Conservation (phyloP, 2,329 filamentous ascomycete species). For the Claviceps spartinae region DNA sequence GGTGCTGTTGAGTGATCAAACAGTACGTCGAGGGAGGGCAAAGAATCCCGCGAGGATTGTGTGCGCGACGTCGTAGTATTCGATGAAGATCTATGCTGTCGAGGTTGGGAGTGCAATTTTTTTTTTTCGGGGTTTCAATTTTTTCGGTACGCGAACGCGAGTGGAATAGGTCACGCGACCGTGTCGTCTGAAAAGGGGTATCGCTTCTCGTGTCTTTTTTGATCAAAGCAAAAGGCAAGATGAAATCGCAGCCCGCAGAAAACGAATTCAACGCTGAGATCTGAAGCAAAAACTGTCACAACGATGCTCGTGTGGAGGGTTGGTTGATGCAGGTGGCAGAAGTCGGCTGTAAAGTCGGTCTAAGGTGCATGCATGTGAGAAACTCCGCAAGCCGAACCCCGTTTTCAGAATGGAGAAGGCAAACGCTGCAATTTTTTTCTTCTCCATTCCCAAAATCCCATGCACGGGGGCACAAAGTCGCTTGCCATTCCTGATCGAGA, state of each 20-base stretch:
- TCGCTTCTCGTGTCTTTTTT: background rate
- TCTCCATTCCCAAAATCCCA: background rate
- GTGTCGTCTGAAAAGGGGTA: background rate
- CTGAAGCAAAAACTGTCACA: background rate
- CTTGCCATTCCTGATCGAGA: slow-evolving; percentile 4
- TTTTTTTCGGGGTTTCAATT: background rate
- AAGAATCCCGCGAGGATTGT: background rate
- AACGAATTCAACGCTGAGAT: background rate
- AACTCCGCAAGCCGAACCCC: background rate
- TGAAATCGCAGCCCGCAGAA: background rate
- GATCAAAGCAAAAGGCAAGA: background rate
- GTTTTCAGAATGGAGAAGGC: background rate
- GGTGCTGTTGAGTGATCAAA: slow-evolving; percentile 10
- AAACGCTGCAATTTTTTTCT: slow-evolving; percentile 3
- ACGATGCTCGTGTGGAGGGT: background rate
- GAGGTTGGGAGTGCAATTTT: background rate
- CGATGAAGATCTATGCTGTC: too few relatives aligned
- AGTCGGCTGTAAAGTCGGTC: too few relatives aligned
- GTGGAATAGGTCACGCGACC: background rate
- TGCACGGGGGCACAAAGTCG: background rate
- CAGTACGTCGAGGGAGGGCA: background rate
- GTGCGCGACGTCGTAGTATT: too few relatives aligned
- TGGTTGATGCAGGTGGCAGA: background rate
- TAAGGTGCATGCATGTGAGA: slow-evolving; percentile 1
- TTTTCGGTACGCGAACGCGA: background rate